phyloP scores from a whole-genome alignment of 2,329 filamentous ascomycete species.

The Fusarium nelsonii region DNA sequence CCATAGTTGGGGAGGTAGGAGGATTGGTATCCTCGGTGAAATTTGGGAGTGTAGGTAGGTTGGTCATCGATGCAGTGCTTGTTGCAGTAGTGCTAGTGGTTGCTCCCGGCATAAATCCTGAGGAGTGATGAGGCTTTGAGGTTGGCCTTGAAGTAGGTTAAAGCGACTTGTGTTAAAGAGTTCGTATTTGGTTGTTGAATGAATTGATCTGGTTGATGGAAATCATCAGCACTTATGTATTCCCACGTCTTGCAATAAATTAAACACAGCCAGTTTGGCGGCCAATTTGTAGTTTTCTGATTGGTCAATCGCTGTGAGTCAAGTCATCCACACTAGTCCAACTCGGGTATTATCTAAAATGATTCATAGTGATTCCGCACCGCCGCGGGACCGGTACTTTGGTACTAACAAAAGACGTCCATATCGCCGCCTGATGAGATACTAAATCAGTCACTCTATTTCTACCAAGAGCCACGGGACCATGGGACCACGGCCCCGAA shows the following conservation, averaged over 20 bases:
- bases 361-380: constrained; percentile 25
- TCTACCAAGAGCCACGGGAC: background rate
- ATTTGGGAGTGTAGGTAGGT: no score
- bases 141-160: accelerated
- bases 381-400: background rate
- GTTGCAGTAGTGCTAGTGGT: constrained; percentile 4
- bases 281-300: background rate
- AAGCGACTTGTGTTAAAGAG: accelerated
- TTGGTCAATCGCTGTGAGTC: constrained; percentile 11
- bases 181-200: background rate
- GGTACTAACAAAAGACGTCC: accelerated
- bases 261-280: background rate
- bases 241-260: background rate
- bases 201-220: accelerated
- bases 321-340: background rate
- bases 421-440: accelerated
- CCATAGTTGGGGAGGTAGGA: background rate
- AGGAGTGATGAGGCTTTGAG: accelerated
- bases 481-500: constrained; percentile 22
- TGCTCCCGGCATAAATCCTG: constrained; percentile 14
- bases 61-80: background rate
- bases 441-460: background rate
- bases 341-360: background rate
- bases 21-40: background rate
- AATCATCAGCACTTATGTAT: background rate